These are phyloP conservation scores for Cerioporus squamosus DNA, from an alignment of 1,284 basidiomycete species.

Conservation along the genomic window DNA sequence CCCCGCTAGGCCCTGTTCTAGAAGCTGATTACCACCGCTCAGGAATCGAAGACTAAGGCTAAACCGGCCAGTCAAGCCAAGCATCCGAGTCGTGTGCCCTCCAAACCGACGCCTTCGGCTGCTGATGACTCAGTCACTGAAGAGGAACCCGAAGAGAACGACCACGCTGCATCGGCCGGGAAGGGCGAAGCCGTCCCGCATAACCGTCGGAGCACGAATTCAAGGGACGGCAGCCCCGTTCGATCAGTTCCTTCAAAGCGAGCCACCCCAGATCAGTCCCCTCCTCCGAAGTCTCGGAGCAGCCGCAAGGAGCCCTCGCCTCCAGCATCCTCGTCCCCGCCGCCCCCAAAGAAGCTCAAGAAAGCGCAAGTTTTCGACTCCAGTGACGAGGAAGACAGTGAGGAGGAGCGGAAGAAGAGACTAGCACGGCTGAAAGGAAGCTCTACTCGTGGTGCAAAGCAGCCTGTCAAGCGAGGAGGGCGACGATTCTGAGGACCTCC, in stretches of 20 bases:
- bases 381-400: conserved; percentile 58
- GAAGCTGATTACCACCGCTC: neutral
- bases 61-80: neutral
- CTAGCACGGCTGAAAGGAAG: conserved; percentile 41
- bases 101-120: conserved; percentile 1
- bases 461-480: conserved; percentile 74
- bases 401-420: conserved; percentile 48
- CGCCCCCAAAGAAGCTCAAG: conserved; percentile 50
- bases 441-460: conserved; percentile 56
- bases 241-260: conserved; percentile 22
- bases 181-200: conserved; percentile 24
- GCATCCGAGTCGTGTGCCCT: conserved; percentile 7
- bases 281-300: conserved; percentile 8
- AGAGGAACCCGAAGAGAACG: conserved; percentile 35
- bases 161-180: conserved; percentile 7
- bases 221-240: conserved; percentile 9
- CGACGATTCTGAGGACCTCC: conserved; percentile 73
- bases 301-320: conserved; percentile 5
- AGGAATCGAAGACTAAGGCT: neutral
- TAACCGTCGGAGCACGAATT: conserved; percentile 4
- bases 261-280: conserved; percentile 20
- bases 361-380: conserved; percentile 37
- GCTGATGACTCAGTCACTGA: conserved; percentile 54
- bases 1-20: neutral
- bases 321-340: conserved; percentile 34